Evolutionary conservation across 495 filamentous ascomycete genomes (phyloP).

Genomic region (Copromyces sp.): DNA sequence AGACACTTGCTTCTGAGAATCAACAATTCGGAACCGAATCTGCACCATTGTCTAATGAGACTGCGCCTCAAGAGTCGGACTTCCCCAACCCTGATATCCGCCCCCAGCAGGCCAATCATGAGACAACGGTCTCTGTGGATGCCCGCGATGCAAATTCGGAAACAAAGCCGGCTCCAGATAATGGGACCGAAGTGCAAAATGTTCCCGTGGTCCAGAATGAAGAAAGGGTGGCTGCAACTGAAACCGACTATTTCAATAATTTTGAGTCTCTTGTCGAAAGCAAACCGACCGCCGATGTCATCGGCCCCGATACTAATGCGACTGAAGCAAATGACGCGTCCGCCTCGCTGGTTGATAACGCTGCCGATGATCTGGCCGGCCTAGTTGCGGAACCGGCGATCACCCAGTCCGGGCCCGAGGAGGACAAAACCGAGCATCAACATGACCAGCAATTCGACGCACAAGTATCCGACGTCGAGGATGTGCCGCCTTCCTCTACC

Average conservation of each 20-base stretch:
- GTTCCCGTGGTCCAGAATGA: neutral
- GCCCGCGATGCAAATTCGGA: slow-evolving; percentile 1
- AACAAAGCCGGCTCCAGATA: slow-evolving; percentile 9
- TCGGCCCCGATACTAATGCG: neutral
- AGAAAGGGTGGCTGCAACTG: neutral
- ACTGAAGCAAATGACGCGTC: neutral
- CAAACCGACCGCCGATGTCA: neutral
- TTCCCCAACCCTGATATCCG: slow-evolving; percentile 15
- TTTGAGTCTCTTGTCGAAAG: neutral
- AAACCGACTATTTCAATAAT: neutral
- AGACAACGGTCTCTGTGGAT: neutral
- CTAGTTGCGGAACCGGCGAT: neutral
- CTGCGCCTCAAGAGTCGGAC: slow-evolving; percentile 7
- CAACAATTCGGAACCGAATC: slow-evolving; percentile 15
- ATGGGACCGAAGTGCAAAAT: slow-evolving; percentile 2
- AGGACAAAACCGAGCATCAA: neutral
- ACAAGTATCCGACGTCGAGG: neutral
- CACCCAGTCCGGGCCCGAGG: neutral
- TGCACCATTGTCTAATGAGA: slow-evolving; percentile 1
- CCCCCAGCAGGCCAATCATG: slow-evolving; percentile 1
- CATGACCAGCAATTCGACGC: neutral
- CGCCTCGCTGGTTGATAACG: neutral
- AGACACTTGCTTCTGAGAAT: neutral
- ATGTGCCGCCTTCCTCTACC: neutral
- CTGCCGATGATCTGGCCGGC: neutral